Evolutionary conservation across 75 land plant genomes (phyloP), one percentile per base, ranked within the genome.

Genomic region (Pinus albicaulis): DNA sequence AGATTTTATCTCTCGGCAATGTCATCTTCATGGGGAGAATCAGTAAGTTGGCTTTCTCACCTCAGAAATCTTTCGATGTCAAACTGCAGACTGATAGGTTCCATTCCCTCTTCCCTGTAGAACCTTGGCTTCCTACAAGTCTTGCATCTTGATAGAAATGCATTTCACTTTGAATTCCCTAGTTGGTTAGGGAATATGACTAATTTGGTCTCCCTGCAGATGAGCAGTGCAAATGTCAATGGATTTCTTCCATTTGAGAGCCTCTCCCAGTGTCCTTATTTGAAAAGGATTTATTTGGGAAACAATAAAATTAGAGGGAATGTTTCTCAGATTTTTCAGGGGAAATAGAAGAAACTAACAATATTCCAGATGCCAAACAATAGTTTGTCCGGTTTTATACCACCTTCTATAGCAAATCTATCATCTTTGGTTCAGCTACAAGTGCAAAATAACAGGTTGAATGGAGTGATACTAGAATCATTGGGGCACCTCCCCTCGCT

Each of bases 391-490:
- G 68, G 68, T 2, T 16, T 15, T 17, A 14, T 64, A 64, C 34
- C 36, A 13, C 38, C 15, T 5, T 15, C 68, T 64, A 4, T 64
- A 15, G 38, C 17, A 28, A 80, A 73, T 48, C 38, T 64, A 48
- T 12, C 48, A n/a, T 38, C 22, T 15, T 17, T 83, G 41, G 20
- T 28, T 19, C 55, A 62, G 17, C 75, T 83, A 15, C 81, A 82
- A 70, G 77, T 90, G 19, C 31, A 80, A 80, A 65, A 76, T 73
- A 90, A 90, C 79, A 76, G 70, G 38, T 25, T 90, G 19, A 71
- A 17, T 12, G 92, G 92, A 55, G 57, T 57, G 17, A 90, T 87
- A 38, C 92, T 90, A 28, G 55, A 55, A 1, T 87, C 85, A 41
- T 81, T 90, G 48, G 89, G 92, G 1, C 73, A 79, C 53, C 77